phyloP scores from a whole-genome alignment of 2,329 filamentous ascomycete genomes.

The Pseudocercospora fuligena region DNA sequence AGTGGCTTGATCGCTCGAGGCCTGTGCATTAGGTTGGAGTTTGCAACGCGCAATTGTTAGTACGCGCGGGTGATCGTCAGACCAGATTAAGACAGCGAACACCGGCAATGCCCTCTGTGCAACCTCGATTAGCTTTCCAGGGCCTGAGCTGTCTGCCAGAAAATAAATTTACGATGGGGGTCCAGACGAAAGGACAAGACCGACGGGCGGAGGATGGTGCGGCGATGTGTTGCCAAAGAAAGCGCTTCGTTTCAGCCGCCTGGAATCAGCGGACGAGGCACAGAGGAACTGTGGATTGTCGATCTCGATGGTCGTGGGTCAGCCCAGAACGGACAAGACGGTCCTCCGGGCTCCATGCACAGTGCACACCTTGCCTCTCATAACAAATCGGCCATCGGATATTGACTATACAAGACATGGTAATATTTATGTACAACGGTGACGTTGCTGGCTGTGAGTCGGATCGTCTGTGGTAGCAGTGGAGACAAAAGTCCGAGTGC shows the following conservation, averaged over 20 bases:
- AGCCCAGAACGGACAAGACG: constrained; percentile 1
- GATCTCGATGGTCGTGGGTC: neutral
- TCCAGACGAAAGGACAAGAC: neutral
- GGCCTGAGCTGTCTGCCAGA: neutral
- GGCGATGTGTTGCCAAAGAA: neutral
- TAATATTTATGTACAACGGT: neutral
- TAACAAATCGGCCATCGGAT: neutral
- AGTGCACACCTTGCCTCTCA: neutral
- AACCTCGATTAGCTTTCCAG: constrained; percentile 3
- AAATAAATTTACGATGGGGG: neutral
- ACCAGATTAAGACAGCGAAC: neutral
- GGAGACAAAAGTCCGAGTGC: neutral
- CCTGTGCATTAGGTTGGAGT: constrained; percentile 3
- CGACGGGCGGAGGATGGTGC: neutral
- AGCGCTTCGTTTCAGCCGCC: constrained; percentile 1
- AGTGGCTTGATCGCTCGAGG: neutral
- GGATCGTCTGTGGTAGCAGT: neutral
- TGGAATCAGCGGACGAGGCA: neutral
- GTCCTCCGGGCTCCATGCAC: neutral
- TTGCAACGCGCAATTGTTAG: neutral
- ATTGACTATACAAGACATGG: neutral
- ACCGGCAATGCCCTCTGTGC: neutral
- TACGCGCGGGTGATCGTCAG: neutral
- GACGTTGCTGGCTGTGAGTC: neutral
- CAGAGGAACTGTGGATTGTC: neutral